Percentiles rank a stretch among this genome's conserved stretches.
Evolutionary conservation across 257 asterid genomes (phyloP).

Genomic region (Sherardia arvensis): DNA sequence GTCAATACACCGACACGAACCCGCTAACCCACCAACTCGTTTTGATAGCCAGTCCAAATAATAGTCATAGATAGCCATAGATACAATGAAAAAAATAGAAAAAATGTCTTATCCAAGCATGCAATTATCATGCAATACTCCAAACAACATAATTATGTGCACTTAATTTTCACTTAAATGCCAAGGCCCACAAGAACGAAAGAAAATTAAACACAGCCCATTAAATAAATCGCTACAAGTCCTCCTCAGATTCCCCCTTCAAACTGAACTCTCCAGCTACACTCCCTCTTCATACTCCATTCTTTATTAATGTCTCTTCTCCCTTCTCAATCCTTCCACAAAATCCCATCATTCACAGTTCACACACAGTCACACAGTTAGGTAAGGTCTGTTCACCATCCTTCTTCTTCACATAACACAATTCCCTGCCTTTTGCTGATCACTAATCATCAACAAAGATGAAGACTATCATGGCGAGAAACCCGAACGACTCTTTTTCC

Average conservation of each 20-base stretch:
- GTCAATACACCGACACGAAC: too few species aligned
- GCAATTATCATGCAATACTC: background rate
- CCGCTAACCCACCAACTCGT: too few species aligned
- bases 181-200: slow-evolving; percentile 14
- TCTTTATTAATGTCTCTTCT: background rate
- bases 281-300: background rate
- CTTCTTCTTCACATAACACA: background rate
- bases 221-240: slow-evolving; percentile 18
- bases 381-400: background rate
- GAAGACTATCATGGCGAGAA: slow-evolving; percentile 58
- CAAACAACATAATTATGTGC: background rate
- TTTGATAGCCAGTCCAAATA: too few species aligned
- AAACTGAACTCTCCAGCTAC: background rate
- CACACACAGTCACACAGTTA: background rate
- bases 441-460: slow-evolving; percentile 16
- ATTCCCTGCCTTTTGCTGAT: background rate
- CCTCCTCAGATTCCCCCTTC: slow-evolving; percentile 18
- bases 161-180: slow-evolving; percentile 9
- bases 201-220: slow-evolving; percentile 8
- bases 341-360: background rate
- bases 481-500: slow-evolving; percentile 66
- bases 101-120: too few species aligned
- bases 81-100: too few species aligned
- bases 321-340: background rate
- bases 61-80: too few species aligned